Evolutionary conservation across 768 basidiomycete genomes (phyloP), one percentile per base, ranked within the genome.

Genomic region (Lactarius trivialis): DNA sequence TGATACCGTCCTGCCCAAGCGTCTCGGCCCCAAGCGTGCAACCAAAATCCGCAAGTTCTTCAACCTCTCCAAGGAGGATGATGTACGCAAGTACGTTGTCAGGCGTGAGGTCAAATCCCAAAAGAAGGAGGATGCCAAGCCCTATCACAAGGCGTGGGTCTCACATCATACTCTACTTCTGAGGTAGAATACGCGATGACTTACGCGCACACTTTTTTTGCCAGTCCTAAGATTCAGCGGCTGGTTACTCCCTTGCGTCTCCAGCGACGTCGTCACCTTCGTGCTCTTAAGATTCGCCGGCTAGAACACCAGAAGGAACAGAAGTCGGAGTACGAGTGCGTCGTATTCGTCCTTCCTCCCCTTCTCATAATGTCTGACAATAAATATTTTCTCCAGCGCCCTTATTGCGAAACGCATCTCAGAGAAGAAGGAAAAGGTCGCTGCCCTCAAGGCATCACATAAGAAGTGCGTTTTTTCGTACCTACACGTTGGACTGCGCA

Each of bases 21-120:
- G 94, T 61, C 85, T 97, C 67, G 96, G 96, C 61, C 96, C 96
- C 72, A 98, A 98, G 88, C 79, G 94, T 70, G 94, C 94, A 63
- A 93, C 93, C 65, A 96, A 95, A 85, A 98, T 99, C 78, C 84
- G 94, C 75, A 83, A 77, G 73, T 97, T 98, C 85, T 98, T 99
- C 84, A 96, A 96, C 82, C 80, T 98, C 73, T 81, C 83, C 79
- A 98, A 98, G 84, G 89, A 95, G 71, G 96, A 99, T 72, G 96
- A 98, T 79, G 96, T 99, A 63, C 85, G 92, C 79, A 95, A 97
- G 78, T 98, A 96, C 76, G 95, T 97, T 68, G 86, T 98, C 70
- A 81, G 93, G 70, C 81, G 95, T 69, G 94, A 97, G 79, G 93
- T 98, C 50, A 86, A 77, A 77, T 88, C 85, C 74, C 68, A 79